Percentiles rank a stretch among this genome's conserved stretches.
Evolutionary conservation across 208 protist genomes (phyloP).

Genomic region (Leptomonas pyrrhocoris): DNA sequence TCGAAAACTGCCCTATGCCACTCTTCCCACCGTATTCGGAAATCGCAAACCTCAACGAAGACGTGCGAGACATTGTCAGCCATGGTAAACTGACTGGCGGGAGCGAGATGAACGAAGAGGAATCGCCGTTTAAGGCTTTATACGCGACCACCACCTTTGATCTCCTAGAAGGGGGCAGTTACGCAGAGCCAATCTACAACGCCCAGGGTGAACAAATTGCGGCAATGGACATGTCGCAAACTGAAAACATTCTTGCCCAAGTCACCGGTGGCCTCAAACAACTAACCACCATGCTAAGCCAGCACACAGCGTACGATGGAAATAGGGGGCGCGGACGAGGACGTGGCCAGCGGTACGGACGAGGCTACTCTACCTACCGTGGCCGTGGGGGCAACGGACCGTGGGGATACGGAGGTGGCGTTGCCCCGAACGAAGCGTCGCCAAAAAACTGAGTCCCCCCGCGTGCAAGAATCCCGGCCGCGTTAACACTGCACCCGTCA

Average conservation of each 20-base stretch:
- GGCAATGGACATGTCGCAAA: too few species aligned
- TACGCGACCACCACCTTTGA: too few species aligned
- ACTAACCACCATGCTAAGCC: too few species aligned
- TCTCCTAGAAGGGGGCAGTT: background rate
- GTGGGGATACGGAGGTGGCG: background rate
- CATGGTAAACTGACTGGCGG: too few species aligned
- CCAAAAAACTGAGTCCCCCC: conserved; percentile 1
- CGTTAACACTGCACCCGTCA: background rate
- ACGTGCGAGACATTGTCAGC: too few species aligned
- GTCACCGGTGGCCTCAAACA: background rate
- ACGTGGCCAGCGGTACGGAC: background rate
- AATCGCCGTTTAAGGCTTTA: too few species aligned
- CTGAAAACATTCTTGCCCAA: background rate
- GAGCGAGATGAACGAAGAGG: conserved; percentile 1
- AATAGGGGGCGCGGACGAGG: too few species aligned
- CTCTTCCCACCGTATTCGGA: too few species aligned
- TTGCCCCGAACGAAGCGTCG: background rate
- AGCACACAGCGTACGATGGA: too few species aligned
- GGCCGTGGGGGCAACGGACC: background rate
- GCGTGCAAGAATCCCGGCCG: background rate
- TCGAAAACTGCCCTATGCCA: too few species aligned
- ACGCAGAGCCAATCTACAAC: conserved; percentile 8
- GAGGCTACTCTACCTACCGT: background rate
- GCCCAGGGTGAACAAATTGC: too few species aligned
- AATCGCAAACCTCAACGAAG: too few species aligned